A percentile compares a stretch with the other conserved stretches of the same genome.
phyloP scores from a whole-genome alignment of 768 basidiomycete species.

The Lactarius deliciosus region DNA sequence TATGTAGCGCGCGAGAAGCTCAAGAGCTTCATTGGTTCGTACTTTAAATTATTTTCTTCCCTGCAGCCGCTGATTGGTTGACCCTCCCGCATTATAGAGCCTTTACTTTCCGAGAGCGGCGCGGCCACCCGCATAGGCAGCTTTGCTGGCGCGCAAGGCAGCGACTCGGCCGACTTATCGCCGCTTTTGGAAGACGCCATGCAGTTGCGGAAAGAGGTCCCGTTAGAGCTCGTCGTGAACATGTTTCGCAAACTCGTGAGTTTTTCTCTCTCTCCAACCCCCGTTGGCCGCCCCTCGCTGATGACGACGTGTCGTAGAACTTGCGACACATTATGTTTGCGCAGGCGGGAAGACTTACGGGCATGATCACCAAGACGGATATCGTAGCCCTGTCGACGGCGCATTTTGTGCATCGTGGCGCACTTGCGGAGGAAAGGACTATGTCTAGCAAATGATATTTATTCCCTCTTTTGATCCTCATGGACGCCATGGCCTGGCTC shows the following conservation, averaged over 20 bases:
- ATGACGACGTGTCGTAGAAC: slow-evolving; percentile 44
- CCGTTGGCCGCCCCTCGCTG: slow-evolving; percentile 16
- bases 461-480: neutral
- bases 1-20: slow-evolving; percentile 61
- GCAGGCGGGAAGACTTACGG: slow-evolving; percentile 54
- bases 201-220: slow-evolving; percentile 66
- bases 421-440: slow-evolving; percentile 15
- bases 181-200: slow-evolving; percentile 46
- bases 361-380: slow-evolving; percentile 69
- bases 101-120: slow-evolving; percentile 13
- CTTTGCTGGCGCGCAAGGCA: slow-evolving; percentile 1
- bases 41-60: neutral
- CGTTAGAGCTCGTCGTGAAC: slow-evolving; percentile 66
- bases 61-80: neutral
- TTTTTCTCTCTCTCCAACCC: neutral
- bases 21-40: slow-evolving; percentile 38
- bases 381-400: slow-evolving; percentile 57
- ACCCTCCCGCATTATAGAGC: slow-evolving; percentile 17
- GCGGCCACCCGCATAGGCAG: slow-evolving; percentile 15
- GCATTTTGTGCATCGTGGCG: slow-evolving; percentile 54
- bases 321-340: slow-evolving; percentile 69
- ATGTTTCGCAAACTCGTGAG: slow-evolving; percentile 73
- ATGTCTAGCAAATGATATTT: neutral
- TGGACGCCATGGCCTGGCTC: neutral
- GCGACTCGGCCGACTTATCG: slow-evolving; percentile 35